A percentile compares a stretch with the other conserved stretches of the same genome.
Evolutionary conservation across 208 protist species (phyloP).

Genomic region (Trichomonas gallinae): DNA sequence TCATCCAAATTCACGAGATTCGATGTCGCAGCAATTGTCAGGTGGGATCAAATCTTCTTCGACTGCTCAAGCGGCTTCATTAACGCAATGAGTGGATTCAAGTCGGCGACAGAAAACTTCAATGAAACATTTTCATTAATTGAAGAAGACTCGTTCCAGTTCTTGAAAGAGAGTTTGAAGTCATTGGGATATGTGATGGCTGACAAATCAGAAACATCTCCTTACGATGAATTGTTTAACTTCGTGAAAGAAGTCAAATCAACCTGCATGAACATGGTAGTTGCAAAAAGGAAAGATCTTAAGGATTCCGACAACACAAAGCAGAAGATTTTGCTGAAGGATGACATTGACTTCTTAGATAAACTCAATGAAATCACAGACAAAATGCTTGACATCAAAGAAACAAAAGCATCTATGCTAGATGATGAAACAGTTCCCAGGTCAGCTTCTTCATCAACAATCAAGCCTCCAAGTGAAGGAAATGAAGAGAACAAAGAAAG

Average conservation of each 20-base stretch:
- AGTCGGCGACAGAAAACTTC: background rate
- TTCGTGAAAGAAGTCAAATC: background rate
- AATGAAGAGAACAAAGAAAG: background rate
- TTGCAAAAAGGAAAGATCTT: background rate
- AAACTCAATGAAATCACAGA: background rate
- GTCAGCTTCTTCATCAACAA: too few relatives aligned
- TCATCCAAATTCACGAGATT: background rate
- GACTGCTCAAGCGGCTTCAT: background rate
- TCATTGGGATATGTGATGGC: background rate
- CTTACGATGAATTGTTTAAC: background rate
- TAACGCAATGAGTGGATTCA: background rate
- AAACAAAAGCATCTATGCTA: too few relatives aligned
- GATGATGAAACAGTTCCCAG: too few relatives aligned
- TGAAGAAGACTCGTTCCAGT: background rate
- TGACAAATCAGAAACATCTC: background rate
- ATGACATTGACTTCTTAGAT: background rate
- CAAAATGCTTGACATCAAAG: background rate
- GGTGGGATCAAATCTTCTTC: background rate
- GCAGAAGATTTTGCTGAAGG: background rate
- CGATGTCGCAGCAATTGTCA: background rate
- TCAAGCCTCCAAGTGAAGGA: background rate
- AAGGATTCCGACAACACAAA: background rate
- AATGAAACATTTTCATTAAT: background rate
- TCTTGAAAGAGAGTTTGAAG: background rate
- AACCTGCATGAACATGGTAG: background rate